Base-by-base conservation (phyloP, 306 rosid genomes). In the Prosopis cineraria region DNA sequence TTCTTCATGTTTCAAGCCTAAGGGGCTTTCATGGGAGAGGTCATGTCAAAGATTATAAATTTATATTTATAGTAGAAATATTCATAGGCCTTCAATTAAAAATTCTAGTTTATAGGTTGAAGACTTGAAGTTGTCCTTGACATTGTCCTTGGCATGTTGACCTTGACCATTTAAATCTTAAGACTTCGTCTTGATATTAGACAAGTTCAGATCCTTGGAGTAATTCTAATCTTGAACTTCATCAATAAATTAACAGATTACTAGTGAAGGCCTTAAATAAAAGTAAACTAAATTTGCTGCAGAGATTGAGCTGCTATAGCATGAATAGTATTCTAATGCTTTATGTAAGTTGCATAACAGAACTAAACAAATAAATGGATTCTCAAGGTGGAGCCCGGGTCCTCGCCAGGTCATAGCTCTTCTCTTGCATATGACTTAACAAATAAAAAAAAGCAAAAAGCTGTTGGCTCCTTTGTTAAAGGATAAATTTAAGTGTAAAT, bases 401-500 rank as follows among this genome's bases (percentile, higher is more conserved):
- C 69, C 31, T 82, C 37, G 68, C 37, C 22, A 43, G 66, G 62
- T 66, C 25, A 66, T 25, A 34, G 5, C 60, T 53, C 30, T 34
- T 68, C 64, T 68, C 65, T 24, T 68, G 47, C 50, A 68, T 79
- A 47, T 34, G 37, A 53, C 33, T 68, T 68, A 68, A 62, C 47
- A 70, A 52, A 27, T 3, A 30, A 53, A 43, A 71, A 47, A 59
- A 20, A 37, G 29, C 10, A 29, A 34, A 58, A 43, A 44, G 24
- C 27, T 78, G 43, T 58, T 31, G 33, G 24, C 55, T 40, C 40
- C 64, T 39, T 63, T 56, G 45, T 58, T 69, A 24, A 74, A 74
- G 60, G 25, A 75, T 43, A 74, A 52, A 79, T 65, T 81, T 78
- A 11, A n/a, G 60, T 47, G n/a, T 58, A 37, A 25, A 56, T 75